Conservation (phyloP, 129 eudicot species). For the Tanacetum coccineum region DNA sequence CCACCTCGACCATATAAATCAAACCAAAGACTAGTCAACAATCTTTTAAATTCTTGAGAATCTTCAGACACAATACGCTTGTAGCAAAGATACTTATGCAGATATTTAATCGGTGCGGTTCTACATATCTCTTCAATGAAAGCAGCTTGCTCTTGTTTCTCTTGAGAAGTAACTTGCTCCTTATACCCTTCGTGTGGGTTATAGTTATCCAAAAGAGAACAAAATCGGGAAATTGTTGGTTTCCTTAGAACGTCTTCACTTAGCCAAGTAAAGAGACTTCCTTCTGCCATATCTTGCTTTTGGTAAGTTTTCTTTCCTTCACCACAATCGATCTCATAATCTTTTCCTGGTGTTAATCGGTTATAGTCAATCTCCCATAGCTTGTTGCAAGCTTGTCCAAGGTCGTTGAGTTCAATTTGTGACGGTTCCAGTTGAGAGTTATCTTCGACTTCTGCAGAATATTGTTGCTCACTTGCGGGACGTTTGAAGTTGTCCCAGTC, state of each 20-base stretch:
- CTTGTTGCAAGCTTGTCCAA: conserved; percentile 68
- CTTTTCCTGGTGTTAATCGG: conserved; percentile 82
- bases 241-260: conserved; percentile 50
- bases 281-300: conserved; percentile 85
- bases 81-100: conserved; percentile 52
- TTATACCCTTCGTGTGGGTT: conserved; percentile 88
- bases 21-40: conserved; percentile 79
- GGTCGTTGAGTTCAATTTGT: conserved; percentile 64
- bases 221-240: conserved; percentile 82
- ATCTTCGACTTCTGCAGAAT: conserved; percentile 51
- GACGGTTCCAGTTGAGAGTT: conserved; percentile 50
- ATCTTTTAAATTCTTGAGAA: conserved; percentile 56
- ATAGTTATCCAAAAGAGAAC: conserved; percentile 83
- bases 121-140: conserved; percentile 93
- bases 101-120: conserved; percentile 88
- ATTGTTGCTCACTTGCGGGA: conserved; percentile 67
- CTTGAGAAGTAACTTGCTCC: conserved; percentile 79
- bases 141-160: conserved; percentile 82
- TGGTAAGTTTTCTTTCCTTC: conserved; percentile 83
- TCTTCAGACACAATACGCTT: conserved; percentile 48
- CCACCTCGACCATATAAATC: conserved; percentile 92
- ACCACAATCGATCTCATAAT: conserved; percentile 85
- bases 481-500: conserved; percentile 74
- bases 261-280: conserved; percentile 65
- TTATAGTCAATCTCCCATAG: conserved; percentile 91